A percentile compares a stretch with the other conserved stretches of the same genome.
These are phyloP conservation scores for Trichoderma koningiopsis DNA, from an alignment of 2,329 filamentous ascomycete genomes.

Conservation along the genomic window DNA sequence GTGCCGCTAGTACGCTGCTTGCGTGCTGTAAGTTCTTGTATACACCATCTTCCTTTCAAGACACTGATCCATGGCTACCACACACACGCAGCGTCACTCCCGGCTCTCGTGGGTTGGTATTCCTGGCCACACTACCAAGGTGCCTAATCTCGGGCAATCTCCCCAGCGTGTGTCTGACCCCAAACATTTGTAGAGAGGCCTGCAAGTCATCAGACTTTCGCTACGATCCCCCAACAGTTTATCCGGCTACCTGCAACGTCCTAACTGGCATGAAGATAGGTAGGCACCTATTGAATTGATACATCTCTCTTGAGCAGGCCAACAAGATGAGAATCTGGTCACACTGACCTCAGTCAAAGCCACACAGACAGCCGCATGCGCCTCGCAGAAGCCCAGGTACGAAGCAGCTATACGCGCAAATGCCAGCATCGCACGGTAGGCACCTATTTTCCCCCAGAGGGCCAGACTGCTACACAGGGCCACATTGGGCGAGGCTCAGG, in stretches of 20 bases:
- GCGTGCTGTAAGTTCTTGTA: not conserved
- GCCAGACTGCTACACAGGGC: not conserved
- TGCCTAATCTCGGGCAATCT: slow-evolving; percentile 27
- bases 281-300: too few relatives aligned
- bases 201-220: slow-evolving; percentile 20
- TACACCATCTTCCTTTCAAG: not conserved
- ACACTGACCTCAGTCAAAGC: not conserved
- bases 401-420: not conserved
- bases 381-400: too few relatives aligned
- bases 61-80: not conserved
- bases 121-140: not conserved
- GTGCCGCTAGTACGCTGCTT: not conserved
- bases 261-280: not conserved
- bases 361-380: not conserved
- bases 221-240: not conserved
- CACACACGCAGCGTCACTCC: not conserved
- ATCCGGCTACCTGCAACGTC: not conserved
- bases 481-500: slow-evolving; percentile 23
- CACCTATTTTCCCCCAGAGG: not conserved
- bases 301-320: too few relatives aligned
- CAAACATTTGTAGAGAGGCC: not conserved
- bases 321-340: not conserved
- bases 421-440: not conserved
- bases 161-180: slow-evolving; percentile 18
- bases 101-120: slow-evolving; percentile 21